Conservation (phyloP, 2,329 filamentous ascomycete genomes). For the Calonectria multiphialidica region DNA sequence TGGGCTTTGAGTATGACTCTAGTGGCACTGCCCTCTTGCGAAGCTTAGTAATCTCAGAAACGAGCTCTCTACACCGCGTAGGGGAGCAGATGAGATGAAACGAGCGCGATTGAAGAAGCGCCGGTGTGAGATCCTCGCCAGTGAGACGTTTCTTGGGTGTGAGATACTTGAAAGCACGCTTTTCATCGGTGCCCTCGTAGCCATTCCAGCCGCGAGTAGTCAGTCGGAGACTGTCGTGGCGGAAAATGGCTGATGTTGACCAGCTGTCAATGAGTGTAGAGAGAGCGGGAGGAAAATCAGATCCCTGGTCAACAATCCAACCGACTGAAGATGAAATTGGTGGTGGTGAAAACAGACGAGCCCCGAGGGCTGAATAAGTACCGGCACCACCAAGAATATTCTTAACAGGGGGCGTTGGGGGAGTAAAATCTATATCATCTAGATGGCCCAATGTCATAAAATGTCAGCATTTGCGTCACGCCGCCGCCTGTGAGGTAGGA, state of each 20-base stretch:
- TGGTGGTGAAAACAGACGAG: conserved; percentile 84
- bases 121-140: conserved; percentile 74
- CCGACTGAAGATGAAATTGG: conserved; percentile 77
- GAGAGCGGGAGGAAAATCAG: conserved; percentile 82
- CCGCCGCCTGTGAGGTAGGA: background rate
- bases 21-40: conserved; percentile 56
- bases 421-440: conserved; percentile 93
- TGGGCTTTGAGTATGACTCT: conserved; percentile 64
- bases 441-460: background rate
- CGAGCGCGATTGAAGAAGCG: conserved; percentile 77
- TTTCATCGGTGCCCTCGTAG: conserved; percentile 78
- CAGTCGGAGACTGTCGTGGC: conserved; percentile 73
- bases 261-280: conserved; percentile 76
- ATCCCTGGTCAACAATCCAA: conserved; percentile 92
- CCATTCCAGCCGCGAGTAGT: conserved; percentile 96
- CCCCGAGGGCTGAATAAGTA: conserved; percentile 87
- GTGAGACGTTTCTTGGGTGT: conserved; percentile 89
- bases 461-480: conserved; percentile 25
- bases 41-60: conserved; percentile 75
- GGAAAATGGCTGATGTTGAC: conserved; percentile 79
- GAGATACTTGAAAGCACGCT: conserved; percentile 84
- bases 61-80: conserved; percentile 79
- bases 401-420: conserved; percentile 75
- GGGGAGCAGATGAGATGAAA: conserved; percentile 93
- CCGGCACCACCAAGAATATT: conserved; percentile 91